These are phyloP conservation scores for Gossypium aridum DNA, from an alignment of 441 rosid genomes.

Conservation along the genomic window DNA sequence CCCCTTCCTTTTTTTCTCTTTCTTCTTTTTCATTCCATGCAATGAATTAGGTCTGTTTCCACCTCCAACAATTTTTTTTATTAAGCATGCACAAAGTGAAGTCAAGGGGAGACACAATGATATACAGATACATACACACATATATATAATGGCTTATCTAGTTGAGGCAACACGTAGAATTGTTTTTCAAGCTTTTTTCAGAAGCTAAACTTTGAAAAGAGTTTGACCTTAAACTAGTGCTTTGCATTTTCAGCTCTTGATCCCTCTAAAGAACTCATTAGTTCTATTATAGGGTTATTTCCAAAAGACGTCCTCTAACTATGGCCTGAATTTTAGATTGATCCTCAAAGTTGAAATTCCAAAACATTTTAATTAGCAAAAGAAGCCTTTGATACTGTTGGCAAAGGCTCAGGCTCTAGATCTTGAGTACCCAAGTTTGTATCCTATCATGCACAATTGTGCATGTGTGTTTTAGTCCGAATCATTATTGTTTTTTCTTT, in stretches of 20 bases:
- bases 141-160: neutral
- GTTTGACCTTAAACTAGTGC: slow-evolving; percentile 1
- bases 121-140: neutral
- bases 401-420: too few species aligned
- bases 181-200: neutral
- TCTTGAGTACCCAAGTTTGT: too few species aligned
- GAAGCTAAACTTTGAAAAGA: neutral
- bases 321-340: too few species aligned
- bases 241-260: neutral
- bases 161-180: neutral
- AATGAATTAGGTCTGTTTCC: neutral
- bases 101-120: neutral
- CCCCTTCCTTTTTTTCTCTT: neutral
- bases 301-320: too few species aligned
- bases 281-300: neutral
- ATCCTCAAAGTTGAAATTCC: too few species aligned
- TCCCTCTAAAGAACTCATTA: neutral
- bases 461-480: too few species aligned
- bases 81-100: slow-evolving; percentile 6
- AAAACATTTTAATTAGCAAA: too few species aligned
- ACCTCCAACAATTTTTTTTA: neutral
- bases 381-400: too few species aligned
- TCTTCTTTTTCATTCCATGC: neutral
- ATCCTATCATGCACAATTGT: too few species aligned
- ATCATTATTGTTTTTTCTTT: too few species aligned